Evolutionary conservation across 495 filamentous ascomycete species (phyloP), one percentile per base, ranked within the genome.

Genomic region (Hypoxylon lenormandii): DNA sequence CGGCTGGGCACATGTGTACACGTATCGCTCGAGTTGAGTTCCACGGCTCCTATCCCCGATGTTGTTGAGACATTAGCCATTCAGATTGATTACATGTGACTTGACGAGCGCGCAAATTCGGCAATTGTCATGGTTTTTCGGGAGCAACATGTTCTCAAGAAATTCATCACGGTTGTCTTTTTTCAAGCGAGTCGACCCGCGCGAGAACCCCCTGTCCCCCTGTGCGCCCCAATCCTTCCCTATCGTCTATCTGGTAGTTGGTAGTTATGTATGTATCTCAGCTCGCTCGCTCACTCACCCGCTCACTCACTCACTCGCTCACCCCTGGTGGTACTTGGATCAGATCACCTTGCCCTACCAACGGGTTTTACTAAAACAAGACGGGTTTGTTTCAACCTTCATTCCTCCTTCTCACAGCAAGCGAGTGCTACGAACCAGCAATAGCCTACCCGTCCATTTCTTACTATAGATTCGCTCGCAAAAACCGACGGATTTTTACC

Each of bases 21-120:
- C 59, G 70, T 73, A 64, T 66, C 73, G 60, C 73, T 73, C 73
- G 67, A 75, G 73, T 63, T 68, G 48, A 62, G 67, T 72, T 60
- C 51, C 68, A 69, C 66, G 54, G 60, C 57, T 72, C 58, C 57
- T 67, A 64, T 73, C 64, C 64, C 64, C 58, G 53, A 64, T 61
- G 58, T 62, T 51, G 42, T 59, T 54, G 23, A 65, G 55, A 56
- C 60, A 64, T 46, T 36, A 56, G 38, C 64, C 65, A 69, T 64
- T 61, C 64, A 69, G 42, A 45, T 56, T 61, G 51, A 51, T 66
- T 71, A 59, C 62, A 69, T 73, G 70, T 66, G 70, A 63, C 59
- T 64, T 67, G 42, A 59, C 43, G 60, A 67, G 58, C 52, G 62
- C 60, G 60, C 50, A 37, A 68, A 60, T 69, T 69, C 66, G 73